phyloP scores from a whole-genome alignment of 2,329 filamentous ascomycete species.

The Penicillium sclerotiorum region DNA sequence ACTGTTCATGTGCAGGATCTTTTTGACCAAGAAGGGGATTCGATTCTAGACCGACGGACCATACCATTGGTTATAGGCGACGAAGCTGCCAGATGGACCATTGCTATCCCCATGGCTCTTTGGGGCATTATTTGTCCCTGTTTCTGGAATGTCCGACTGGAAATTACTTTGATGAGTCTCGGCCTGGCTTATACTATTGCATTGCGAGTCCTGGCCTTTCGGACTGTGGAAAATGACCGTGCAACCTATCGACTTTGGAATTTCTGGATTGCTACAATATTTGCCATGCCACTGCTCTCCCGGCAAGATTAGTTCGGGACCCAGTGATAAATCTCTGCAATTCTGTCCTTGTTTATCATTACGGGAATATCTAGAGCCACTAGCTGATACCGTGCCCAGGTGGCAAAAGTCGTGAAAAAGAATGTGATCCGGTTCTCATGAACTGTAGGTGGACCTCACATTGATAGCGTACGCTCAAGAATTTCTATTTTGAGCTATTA shows the following conservation, averaged over 20 bases:
- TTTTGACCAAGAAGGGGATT: slow-evolving; percentile 38
- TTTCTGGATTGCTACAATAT: slow-evolving; percentile 12
- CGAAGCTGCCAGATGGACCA: slow-evolving; percentile 4
- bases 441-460: too few relatives aligned
- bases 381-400: too few relatives aligned
- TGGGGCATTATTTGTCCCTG: slow-evolving; percentile 3
- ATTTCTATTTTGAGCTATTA: too few relatives aligned
- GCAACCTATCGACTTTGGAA: slow-evolving; percentile 12
- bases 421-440: too few relatives aligned
- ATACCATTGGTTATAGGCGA: slow-evolving; percentile 17
- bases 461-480: too few relatives aligned
- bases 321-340: too few relatives aligned
- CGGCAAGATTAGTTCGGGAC: too few relatives aligned
- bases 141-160: background rate
- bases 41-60: slow-evolving; percentile 16
- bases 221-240: slow-evolving; percentile 5
- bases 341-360: too few relatives aligned
- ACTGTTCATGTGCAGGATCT: slow-evolving; percentile 45
- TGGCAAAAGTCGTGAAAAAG: too few relatives aligned
- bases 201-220: background rate
- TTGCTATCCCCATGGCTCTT: background rate
- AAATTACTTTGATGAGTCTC: background rate
- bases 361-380: too few relatives aligned
- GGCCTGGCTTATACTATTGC: background rate
- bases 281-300: slow-evolving; percentile 5